Conservation (phyloP, 371 early-diverging fungal species). For the Mortierella sp. region DNA sequence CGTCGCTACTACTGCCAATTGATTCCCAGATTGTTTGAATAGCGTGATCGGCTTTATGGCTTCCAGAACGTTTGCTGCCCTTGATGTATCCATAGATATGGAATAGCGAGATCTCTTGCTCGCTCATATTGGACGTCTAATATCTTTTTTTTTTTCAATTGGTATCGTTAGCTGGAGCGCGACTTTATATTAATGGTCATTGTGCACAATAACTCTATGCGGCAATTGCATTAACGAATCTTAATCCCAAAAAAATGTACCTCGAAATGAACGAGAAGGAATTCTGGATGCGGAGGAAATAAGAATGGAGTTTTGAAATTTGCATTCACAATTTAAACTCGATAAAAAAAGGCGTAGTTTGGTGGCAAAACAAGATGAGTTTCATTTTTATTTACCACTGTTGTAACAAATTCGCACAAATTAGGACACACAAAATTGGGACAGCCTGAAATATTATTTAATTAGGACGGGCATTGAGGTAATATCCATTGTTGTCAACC, state of each 20-base stretch:
- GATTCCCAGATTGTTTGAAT: conserved; percentile 51
- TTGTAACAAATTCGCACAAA: no score
- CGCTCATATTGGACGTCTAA: conserved; percentile 8
- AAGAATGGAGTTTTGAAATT: background rate
- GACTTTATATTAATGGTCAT: no score
- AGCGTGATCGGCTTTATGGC: conserved; percentile 25
- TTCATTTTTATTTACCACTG: background rate
- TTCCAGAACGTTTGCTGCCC: conserved; percentile 1
- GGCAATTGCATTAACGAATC: no score
- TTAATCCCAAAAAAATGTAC: background rate
- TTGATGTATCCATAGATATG: conserved; percentile 29
- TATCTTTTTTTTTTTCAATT: background rate
- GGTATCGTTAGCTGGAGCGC: no score
- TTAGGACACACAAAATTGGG: no score
- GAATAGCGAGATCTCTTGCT: conserved; percentile 34
- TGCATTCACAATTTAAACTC: background rate
- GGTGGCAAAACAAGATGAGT: conserved; percentile 11
- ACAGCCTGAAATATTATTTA: no score
- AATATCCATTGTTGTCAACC: no score
- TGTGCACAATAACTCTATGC: no score
- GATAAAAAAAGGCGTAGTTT: background rate
- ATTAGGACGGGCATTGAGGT: no score
- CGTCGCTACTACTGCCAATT: background rate
- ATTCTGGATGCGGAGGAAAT: conserved; percentile 4
- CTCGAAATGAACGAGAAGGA: background rate